Conservation (phyloP, 139 green algal genomes). For the Penium margaritaceum region DNA sequence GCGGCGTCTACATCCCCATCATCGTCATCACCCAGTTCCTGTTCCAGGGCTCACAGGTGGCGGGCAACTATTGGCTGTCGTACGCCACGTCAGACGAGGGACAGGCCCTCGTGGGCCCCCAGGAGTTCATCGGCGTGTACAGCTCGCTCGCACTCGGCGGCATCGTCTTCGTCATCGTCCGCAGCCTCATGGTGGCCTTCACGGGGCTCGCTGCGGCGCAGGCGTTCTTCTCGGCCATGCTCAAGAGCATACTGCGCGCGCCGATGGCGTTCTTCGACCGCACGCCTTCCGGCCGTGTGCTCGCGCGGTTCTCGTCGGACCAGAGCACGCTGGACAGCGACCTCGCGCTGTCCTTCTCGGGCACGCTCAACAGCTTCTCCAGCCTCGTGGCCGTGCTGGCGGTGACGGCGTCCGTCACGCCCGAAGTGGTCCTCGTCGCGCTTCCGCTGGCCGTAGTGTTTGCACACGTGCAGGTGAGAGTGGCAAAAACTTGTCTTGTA, state of each 20-base stretch:
- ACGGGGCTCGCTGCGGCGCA: constrained; percentile 20
- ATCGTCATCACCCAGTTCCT: constrained; percentile 21
- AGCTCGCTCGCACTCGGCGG: constrained; percentile 7
- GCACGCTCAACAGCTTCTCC: neutral
- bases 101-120: neutral
- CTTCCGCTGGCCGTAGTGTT: neutral
- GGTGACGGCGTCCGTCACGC: neutral
- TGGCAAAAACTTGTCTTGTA: no score
- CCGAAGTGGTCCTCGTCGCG: neutral
- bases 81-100: no score
- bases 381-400: neutral
- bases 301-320: constrained; percentile 48
- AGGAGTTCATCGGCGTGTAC: constrained; percentile 20
- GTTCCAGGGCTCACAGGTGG: constrained; percentile 16
- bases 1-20: constrained; percentile 15
- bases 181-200: constrained; percentile 10
- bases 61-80: constrained; percentile 28
- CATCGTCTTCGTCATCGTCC: constrained; percentile 16
- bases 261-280: constrained; percentile 89
- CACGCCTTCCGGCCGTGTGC: constrained; percentile 73
- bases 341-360: neutral
- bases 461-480: neutral
- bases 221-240: constrained; percentile 25
- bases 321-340: constrained; percentile 11
- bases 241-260: constrained; percentile 40